Base-by-base conservation (phyloP, 805 yeast genomes). In the Candida stauntonica region DNA sequence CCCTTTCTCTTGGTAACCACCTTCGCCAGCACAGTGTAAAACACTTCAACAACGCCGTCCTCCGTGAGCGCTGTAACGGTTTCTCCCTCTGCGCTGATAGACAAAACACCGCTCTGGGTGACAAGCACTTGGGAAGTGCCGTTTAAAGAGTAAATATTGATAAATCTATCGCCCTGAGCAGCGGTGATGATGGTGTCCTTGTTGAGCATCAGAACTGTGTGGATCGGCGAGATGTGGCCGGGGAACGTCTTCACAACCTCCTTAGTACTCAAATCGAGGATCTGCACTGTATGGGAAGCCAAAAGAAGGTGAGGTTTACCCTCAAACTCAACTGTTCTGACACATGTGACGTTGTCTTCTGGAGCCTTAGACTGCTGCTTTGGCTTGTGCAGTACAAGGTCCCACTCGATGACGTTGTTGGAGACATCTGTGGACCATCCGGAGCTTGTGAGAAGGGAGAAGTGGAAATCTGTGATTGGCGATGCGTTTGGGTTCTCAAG, bases 121-220 rank as follows among this genome's bases (percentile, higher is more conserved):
- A 84, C 88, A 40, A 86, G 72, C 3, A 88, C 84, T 3, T 80
- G 67, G n/a, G 66, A 56, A 4, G 57, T 39, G 2, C 35, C 35
- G 3, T 67, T 61, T 3, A 77, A 39, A 9, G 81, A 72, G 54
- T 82, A 80, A 26, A 84, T 65, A 57, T 86, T 86, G 48, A 88
- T 70, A 58, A 86, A 87, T 49, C 97, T 73, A 59, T 89, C 98
- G 44, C 80, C 81, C 26, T 67, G 66, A 2, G 96, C 94, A 36
- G 82, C 73, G 1, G 93, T 80, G 30, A 85, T 59, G 50, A 87
- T 77, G 3, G 40, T 32, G 32, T 63, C 64, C 33, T 72, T 62
- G 17, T 58, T 31, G 15, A 70, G 54, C 5, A 71, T 62, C 26
- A 70, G 40, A 9, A 81, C 60, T 11, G 76, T 60, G 49, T 67